Evolutionary conservation across 176 grass and related monocot genomes (phyloP), one percentile per base, ranked within the genome.

Genomic region (Melocanna baccifera): DNA sequence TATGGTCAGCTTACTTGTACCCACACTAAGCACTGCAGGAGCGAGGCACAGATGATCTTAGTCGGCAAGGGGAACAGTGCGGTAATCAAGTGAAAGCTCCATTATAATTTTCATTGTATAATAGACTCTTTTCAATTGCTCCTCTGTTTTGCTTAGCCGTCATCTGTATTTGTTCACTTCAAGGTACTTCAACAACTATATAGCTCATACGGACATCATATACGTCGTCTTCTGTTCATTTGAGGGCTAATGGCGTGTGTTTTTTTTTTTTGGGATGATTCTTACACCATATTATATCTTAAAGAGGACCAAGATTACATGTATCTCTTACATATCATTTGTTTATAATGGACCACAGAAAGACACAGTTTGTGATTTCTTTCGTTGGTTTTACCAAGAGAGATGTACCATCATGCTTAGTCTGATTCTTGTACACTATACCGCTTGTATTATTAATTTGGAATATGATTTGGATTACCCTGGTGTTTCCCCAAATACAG

Each of bases 321-420:
- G 69, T 51, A 67, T 51, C 2, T 26, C 23, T 62, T 81, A 51
- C 32, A 16, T 51, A 43, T 64, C 26, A 25, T 81, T 81, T 47
- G 59, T 80, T 66, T 76, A 89, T 74, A 81, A 63, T 26, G 36
- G 43, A 62, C 87, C 77, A 81, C 32, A 85, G 82, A 62, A 56
- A 13, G 69, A 61, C 28, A 65, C 20, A 70, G 11, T 45, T 84
- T 29, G 12, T 79, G 48, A 12, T 62, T 67, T 67, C 12, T 58
- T 41, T 5, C 15, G 12, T 62, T 62, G n/a, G 4, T 81, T 76
- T 51, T 69, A 55, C 71, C 12, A 8, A 50, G 51, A 42, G 16
- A 30, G 15, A 69, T 75, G 65, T 45, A 69, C 67, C 41, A 20
- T 72, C 69, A 23, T 73, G 67, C 55, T 47, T 45, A 25, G 10